Percentiles rank a stretch among this genome's conserved stretches.
Evolutionary conservation across 495 filamentous ascomycete genomes (phyloP).

Genomic region (Neurospora pannonica): DNA sequence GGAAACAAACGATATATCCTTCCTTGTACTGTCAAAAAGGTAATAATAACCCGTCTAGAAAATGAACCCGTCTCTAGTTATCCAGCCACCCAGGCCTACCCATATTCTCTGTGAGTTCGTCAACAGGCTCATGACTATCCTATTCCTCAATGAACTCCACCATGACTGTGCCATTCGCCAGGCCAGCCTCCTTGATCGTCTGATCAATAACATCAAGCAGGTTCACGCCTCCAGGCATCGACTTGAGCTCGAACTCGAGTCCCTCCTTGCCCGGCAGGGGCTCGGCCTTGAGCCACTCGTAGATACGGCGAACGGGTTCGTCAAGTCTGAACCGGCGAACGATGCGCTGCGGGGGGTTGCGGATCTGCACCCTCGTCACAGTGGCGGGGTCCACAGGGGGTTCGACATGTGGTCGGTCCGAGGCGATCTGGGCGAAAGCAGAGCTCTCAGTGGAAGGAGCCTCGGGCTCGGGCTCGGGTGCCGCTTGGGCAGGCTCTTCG

Average conservation of each 20-base stretch:
- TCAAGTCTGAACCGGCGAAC: conserved; percentile 72
- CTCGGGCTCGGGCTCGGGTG: conserved; percentile 6
- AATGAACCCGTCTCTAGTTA: not conserved
- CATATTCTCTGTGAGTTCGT: not conserved
- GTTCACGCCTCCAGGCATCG: conserved; percentile 61
- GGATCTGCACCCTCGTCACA: conserved; percentile 84
- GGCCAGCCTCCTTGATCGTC: conserved; percentile 71
- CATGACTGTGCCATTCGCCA: conserved; percentile 89
- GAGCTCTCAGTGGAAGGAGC: conserved; percentile 23
- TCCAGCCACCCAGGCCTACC: not conserved
- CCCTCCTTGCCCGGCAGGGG: conserved; percentile 67
- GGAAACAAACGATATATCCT: not conserved
- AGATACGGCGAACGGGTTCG: conserved; percentile 76
- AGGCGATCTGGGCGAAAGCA: conserved; percentile 58
- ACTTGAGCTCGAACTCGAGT: conserved; percentile 71
- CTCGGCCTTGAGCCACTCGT: conserved; percentile 92
- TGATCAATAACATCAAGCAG: conserved; percentile 63
- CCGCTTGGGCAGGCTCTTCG: not conserved
- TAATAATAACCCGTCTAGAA: not conserved
- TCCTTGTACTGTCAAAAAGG: not conserved
- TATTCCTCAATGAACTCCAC: conserved; percentile 73
- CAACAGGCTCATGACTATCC: not conserved
- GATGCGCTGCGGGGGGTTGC: conserved; percentile 67
- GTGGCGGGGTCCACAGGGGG: conserved; percentile 57
- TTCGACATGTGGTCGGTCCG: conserved; percentile 64